Evolutionary conservation across 495 filamentous ascomycete genomes (phyloP).

Genomic region (Lasiosphaeris hirsuta): DNA sequence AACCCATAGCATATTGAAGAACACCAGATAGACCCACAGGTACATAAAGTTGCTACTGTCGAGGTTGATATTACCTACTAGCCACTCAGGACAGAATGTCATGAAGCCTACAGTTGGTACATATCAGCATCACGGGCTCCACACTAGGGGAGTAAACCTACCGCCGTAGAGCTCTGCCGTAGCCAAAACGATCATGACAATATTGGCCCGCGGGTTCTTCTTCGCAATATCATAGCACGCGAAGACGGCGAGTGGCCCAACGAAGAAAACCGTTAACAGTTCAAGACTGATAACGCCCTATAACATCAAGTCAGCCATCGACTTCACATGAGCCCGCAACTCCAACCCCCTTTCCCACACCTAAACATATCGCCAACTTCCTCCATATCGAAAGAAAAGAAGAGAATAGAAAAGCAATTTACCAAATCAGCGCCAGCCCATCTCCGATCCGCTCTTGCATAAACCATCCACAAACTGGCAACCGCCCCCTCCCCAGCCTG

Average conservation of each 20-base stretch:
- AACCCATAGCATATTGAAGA: slow-evolving; percentile 93
- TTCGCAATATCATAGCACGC: slow-evolving; percentile 63
- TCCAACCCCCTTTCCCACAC: background rate
- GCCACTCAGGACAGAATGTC: slow-evolving; percentile 95
- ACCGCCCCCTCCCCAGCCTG: slow-evolving; percentile 56
- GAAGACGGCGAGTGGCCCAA: slow-evolving; percentile 64
- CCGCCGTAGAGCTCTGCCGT: slow-evolving; percentile 93
- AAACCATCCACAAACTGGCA: slow-evolving; percentile 83
- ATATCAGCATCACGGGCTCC: slow-evolving; percentile 1
- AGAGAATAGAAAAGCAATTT: slow-evolving; percentile 17
- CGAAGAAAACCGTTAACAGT: slow-evolving; percentile 77
- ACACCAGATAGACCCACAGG: slow-evolving; percentile 80
- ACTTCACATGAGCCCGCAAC: background rate
- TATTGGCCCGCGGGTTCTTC: slow-evolving; percentile 59
- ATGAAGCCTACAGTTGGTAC: slow-evolving; percentile 61
- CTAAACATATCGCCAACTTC: too few relatives aligned
- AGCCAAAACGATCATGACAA: slow-evolving; percentile 73
- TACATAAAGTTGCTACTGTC: slow-evolving; percentile 83
- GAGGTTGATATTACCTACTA: slow-evolving; percentile 71
- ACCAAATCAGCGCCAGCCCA: slow-evolving; percentile 78
- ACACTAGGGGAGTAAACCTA: slow-evolving; percentile 7
- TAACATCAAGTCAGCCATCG: background rate
- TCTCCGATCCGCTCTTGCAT: slow-evolving; percentile 78
- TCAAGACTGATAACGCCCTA: slow-evolving; percentile 75
- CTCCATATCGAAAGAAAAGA: slow-evolving; percentile 8